These are phyloP conservation scores for Penicillium pulvis DNA, from an alignment of 495 filamentous ascomycete species.

Conservation along the genomic window DNA sequence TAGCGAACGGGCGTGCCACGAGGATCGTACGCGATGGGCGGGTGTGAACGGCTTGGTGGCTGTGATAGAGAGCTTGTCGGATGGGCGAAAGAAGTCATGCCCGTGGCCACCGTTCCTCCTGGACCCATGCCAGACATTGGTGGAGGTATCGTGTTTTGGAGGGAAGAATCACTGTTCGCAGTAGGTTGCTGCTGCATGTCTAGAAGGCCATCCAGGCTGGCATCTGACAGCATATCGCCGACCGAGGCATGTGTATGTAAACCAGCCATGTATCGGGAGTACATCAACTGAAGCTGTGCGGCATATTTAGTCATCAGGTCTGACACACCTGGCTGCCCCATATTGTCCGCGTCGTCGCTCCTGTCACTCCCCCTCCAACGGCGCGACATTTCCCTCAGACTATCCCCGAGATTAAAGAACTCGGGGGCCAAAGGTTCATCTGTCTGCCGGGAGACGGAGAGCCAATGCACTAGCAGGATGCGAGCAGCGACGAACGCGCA, in stretches of 20 bases:
- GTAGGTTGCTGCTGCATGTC: not conserved
- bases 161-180: not conserved
- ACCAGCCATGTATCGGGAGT: not conserved
- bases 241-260: not conserved
- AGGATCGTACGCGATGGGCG: not conserved
- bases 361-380: not conserved
- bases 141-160: not conserved
- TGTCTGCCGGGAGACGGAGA: not conserved
- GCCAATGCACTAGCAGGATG: conserved; percentile 33
- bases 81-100: not conserved
- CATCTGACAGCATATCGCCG: not conserved
- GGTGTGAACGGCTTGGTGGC: not conserved
- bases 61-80: not conserved
- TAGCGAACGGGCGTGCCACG: not conserved
- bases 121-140: not conserved
- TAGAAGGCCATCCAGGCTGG: not conserved
- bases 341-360: not conserved
- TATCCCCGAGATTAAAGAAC: not conserved
- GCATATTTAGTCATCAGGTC: not conserved
- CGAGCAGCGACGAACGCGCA: conserved; percentile 31
- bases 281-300: not conserved
- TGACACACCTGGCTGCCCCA: not conserved
- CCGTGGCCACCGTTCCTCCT: not conserved
- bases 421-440: not conserved
- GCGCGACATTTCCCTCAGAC: not conserved